Evolutionary conservation across 2,329 filamentous ascomycete genomes (phyloP).

Genomic region (Alternaria atra): DNA sequence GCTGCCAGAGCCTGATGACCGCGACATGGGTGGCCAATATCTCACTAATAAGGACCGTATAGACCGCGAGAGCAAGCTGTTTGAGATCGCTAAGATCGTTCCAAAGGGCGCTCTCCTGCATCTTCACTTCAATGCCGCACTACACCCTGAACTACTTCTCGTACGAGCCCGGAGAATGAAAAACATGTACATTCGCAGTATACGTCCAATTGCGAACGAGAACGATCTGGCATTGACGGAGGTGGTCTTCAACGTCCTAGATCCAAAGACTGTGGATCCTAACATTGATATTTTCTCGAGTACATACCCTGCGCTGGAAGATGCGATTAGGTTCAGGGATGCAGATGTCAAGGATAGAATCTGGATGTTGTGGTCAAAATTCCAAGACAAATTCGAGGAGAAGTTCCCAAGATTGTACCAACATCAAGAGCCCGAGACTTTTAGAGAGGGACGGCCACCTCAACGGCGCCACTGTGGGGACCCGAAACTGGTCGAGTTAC

Average conservation of each 20-base stretch:
- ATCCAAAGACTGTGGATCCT: conserved; percentile 33
- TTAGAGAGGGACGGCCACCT: conserved; percentile 10
- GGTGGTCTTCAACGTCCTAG: conserved; percentile 67
- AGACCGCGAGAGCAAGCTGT: conserved; percentile 63
- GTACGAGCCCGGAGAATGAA: conserved; percentile 61
- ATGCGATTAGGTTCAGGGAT: too few species aligned
- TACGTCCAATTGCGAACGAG: conserved; percentile 56
- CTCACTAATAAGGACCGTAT: conserved; percentile 56
- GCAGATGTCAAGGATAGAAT: background rate
- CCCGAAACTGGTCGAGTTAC: conserved; percentile 20
- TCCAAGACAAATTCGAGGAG: conserved; percentile 54
- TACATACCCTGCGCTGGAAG: conserved; percentile 52
- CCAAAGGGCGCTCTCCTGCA: conserved; percentile 79
- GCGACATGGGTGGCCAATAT: conserved; percentile 60
- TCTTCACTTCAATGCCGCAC: conserved; percentile 80
- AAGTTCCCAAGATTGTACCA: conserved; percentile 23
- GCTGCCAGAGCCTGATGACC: conserved; percentile 49
- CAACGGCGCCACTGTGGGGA: conserved; percentile 28
- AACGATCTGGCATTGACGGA: conserved; percentile 64
- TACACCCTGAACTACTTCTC: conserved; percentile 69
- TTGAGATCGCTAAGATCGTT: conserved; percentile 65
- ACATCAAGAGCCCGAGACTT: conserved; percentile 11
- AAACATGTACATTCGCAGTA: conserved; percentile 74
- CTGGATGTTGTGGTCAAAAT: conserved; percentile 59
- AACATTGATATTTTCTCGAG: conserved; percentile 59